Percentiles rank a stretch among this genome's conserved stretches.
Evolutionary conservation across 352 stramenopile genomes (phyloP).

Genomic region (Globisporangium acanthophoron): DNA sequence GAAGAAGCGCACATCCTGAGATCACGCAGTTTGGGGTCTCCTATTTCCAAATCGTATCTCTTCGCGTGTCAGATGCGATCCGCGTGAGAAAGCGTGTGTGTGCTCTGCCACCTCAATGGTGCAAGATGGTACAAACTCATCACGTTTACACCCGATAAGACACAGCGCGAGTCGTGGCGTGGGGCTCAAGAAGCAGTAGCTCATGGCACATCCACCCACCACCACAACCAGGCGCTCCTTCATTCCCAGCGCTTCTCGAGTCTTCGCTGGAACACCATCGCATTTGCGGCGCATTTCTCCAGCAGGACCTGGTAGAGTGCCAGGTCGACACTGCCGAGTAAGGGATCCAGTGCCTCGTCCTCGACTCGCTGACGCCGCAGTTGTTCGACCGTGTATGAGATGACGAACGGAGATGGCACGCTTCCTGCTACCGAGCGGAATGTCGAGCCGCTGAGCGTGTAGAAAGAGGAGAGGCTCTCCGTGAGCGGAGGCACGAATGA

Average conservation of each 20-base stretch:
- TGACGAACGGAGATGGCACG: conserved; percentile 9
- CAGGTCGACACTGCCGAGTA: conserved; percentile 4
- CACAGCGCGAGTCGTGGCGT: no score
- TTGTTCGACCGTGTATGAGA: conserved; percentile 11
- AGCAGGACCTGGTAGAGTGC: conserved; percentile 9
- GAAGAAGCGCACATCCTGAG: no score
- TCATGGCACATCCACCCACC: no score
- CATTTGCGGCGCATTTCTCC: conserved; percentile 6
- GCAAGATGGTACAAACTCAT: no score
- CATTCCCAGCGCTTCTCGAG: conserved; percentile 6
- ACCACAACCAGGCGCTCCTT: neutral
- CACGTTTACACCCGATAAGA: no score
- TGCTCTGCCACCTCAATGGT: no score
- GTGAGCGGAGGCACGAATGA: conserved; percentile 1
- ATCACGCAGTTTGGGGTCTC: no score
- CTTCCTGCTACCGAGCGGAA: conserved; percentile 1
- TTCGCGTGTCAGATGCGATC: no score
- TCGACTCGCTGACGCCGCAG: neutral
- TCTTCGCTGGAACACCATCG: conserved; percentile 1
- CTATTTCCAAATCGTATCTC: no score
- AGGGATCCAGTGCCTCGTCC: neutral
- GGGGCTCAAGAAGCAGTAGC: no score
- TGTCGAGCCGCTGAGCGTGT: conserved; percentile 4
- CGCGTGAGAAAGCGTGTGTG: no score
- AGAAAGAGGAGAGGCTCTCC: conserved; percentile 9